Conservation (phyloP, 441 rosid species). For the Gossypium davidsonii region DNA sequence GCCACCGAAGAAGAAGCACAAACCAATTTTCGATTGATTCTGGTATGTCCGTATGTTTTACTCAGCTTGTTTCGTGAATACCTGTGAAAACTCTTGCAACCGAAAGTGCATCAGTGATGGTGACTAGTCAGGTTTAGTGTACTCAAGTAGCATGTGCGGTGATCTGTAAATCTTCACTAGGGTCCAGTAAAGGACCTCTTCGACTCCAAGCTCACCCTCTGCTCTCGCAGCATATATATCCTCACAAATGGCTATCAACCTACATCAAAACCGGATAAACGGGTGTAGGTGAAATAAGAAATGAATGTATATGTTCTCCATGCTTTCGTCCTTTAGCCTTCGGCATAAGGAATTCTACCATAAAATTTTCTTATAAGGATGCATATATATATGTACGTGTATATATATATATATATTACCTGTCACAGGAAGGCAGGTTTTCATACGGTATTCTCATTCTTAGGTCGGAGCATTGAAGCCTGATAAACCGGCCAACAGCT, state of each 20-base stretch:
- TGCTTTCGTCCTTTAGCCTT: neutral
- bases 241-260: conserved; percentile 97
- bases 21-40: neutral
- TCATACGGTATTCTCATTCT: conserved; percentile 99
- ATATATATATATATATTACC: conserved; percentile 35
- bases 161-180: conserved; percentile 95
- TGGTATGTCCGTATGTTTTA: neutral
- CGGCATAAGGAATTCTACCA: neutral
- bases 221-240: conserved; percentile 97
- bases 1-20: conserved; percentile 1
- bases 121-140: conserved; percentile 70
- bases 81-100: conserved; percentile 5
- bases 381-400: neutral
- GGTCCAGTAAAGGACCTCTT: conserved; percentile 99
- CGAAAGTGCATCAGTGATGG: conserved; percentile 9
- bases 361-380: neutral
- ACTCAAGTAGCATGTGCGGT: conserved; percentile 97
- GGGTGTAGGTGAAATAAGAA: neutral
- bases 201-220: conserved; percentile 94
- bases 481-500: conserved; percentile 97
- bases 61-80: conserved; percentile 3
- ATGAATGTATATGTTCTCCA: neutral
- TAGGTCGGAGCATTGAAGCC: conserved; percentile 96
- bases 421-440: conserved; percentile 94
- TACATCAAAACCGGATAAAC: conserved; percentile 27